Evolutionary conservation across 2,329 filamentous ascomycete genomes (phyloP).

Genomic region (Chaetomium olivaceum): DNA sequence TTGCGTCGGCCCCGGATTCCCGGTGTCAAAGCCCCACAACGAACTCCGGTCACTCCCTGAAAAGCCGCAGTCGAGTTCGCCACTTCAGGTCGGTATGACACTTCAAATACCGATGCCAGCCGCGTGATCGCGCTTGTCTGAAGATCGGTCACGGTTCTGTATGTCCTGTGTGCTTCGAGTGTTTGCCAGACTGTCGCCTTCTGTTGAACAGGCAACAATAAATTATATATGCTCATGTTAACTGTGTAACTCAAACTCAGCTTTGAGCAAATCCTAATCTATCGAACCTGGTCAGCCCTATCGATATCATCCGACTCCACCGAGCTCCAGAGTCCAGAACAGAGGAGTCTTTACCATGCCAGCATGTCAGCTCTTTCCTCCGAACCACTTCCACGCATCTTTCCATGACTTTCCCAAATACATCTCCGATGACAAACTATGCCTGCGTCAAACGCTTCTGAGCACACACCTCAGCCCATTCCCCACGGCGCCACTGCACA

Average conservation of each 20-base stretch:
- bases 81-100: not conserved
- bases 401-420: not conserved
- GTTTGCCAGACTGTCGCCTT: not conserved
- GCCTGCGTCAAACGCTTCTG: not conserved
- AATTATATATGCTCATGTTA: not conserved
- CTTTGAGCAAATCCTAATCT: not conserved
- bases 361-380: not conserved
- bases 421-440: not conserved
- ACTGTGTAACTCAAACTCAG: not conserved
- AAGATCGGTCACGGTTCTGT: not conserved
- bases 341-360: too few species aligned
- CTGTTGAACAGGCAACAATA: not conserved
- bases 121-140: not conserved
- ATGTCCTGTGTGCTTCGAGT: not conserved
- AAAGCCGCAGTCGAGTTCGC: not conserved
- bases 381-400: not conserved
- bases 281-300: not conserved
- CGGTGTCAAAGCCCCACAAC: not conserved
- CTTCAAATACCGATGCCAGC: slow-evolving; percentile 13
- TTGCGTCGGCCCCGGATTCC: slow-evolving; percentile 16
- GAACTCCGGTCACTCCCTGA: not conserved
- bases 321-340: not conserved
- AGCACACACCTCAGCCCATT: slow-evolving; percentile 3
- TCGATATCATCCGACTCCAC: not conserved
- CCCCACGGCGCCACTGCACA: slow-evolving; percentile 5